Percentiles rank a stretch among this genome's conserved stretches.
Conservation (phyloP, 2,329 filamentous ascomycete genomes). For the Monosporascus sp. region DNA sequence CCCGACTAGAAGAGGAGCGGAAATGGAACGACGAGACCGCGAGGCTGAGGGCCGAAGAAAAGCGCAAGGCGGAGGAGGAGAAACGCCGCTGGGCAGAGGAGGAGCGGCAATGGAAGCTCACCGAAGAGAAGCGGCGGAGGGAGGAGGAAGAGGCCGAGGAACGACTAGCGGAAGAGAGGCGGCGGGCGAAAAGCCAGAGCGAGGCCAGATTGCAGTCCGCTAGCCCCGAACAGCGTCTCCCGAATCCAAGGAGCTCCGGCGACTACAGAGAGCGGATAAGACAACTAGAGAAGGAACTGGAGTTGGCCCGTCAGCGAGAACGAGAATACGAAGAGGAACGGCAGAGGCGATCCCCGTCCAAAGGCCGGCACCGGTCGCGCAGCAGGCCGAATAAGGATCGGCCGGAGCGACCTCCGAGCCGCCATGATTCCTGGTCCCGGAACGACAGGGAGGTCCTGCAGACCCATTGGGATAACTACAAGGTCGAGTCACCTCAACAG, state of each 20-base stretch:
- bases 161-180: slow-evolving; percentile 61
- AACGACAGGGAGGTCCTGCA: slow-evolving; percentile 61
- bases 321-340: slow-evolving; percentile 57
- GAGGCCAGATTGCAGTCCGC: slow-evolving; percentile 58
- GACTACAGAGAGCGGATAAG: slow-evolving; percentile 64
- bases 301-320: slow-evolving; percentile 58
- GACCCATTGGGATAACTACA: slow-evolving; percentile 43
- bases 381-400: slow-evolving; percentile 30
- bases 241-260: slow-evolving; percentile 8
- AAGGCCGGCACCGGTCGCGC: slow-evolving; percentile 35
- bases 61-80: slow-evolving; percentile 61
- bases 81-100: slow-evolving; percentile 73
- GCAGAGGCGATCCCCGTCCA: slow-evolving; percentile 40
- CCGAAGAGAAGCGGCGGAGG: slow-evolving; percentile 64
- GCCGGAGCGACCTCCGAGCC: slow-evolving; percentile 38
- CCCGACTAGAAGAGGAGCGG: slow-evolving; percentile 57
- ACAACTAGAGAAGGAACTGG: slow-evolving; percentile 70
- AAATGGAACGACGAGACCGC: slow-evolving; percentile 62
- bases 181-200: slow-evolving; percentile 52
- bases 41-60: slow-evolving; percentile 53
- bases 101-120: slow-evolving; percentile 69
- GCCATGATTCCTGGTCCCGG: slow-evolving; percentile 59
- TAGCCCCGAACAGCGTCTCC: too few species aligned
- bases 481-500: slow-evolving; percentile 4
- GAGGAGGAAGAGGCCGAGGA: slow-evolving; percentile 72